Conservation (phyloP, 1,139 yeast species). For the Blastobotrys illinoisensis region DNA sequence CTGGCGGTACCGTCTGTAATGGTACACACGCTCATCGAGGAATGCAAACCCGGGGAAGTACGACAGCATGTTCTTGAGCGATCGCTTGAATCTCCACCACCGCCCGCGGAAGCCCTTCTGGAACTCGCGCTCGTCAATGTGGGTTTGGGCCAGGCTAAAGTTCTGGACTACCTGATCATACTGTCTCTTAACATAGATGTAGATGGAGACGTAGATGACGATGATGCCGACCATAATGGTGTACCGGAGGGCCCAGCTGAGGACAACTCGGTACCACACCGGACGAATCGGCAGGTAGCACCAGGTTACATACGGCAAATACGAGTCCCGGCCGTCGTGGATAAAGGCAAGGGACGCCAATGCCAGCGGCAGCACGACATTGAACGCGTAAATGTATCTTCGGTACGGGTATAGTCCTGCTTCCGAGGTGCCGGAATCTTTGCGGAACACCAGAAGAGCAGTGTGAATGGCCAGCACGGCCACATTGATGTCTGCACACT, state of each 20-base stretch:
- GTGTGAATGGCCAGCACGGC: slow-evolving; percentile 80
- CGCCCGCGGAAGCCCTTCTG: slow-evolving; percentile 5
- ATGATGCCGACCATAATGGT: slow-evolving; percentile 58
- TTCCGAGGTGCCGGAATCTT: slow-evolving; percentile 42
- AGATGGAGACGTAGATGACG: slow-evolving; percentile 63
- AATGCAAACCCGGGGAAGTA: slow-evolving; percentile 29
- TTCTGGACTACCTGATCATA: slow-evolving; percentile 28
- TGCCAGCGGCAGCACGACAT: slow-evolving; percentile 57
- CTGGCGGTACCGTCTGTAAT: background rate
- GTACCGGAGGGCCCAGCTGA: slow-evolving; percentile 83
- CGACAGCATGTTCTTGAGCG: slow-evolving; percentile 16
- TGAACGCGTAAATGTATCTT: slow-evolving; percentile 51
- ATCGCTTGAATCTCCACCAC: slow-evolving; percentile 4
- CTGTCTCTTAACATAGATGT: slow-evolving; percentile 55
- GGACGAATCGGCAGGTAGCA: slow-evolving; percentile 75
- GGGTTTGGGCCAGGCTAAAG: slow-evolving; percentile 25
- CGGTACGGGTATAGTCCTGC: slow-evolving; percentile 72
- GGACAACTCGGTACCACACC: slow-evolving; percentile 64
- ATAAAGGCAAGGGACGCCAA: slow-evolving; percentile 74
- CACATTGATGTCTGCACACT: slow-evolving; percentile 85
- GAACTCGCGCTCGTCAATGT: slow-evolving; percentile 12
- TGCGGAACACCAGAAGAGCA: slow-evolving; percentile 59
- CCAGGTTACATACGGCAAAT: slow-evolving; percentile 56
- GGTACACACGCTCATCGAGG: slow-evolving; percentile 11
- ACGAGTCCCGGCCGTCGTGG: slow-evolving; percentile 29